Evolutionary conservation across 805 yeast genomes (phyloP).

Genomic region (Peterozyma toletana): DNA sequence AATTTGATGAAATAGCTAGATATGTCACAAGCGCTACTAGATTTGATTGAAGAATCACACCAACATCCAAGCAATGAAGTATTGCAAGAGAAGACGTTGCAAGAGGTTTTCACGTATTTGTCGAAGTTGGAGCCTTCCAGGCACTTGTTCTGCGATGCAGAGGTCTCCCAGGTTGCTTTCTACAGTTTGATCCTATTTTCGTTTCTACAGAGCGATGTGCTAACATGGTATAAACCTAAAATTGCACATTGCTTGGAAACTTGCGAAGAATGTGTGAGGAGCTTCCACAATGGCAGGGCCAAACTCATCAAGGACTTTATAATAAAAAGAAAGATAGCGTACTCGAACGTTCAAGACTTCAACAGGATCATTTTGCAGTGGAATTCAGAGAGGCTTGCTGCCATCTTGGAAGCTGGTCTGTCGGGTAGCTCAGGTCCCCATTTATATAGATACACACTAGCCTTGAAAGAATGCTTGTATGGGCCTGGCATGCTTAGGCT

Average conservation of each 20-base stretch:
- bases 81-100: slow-evolving; percentile 29
- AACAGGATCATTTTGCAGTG: slow-evolving; percentile 21
- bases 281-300: slow-evolving; percentile 48
- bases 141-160: slow-evolving; percentile 54
- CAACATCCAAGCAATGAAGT: slow-evolving; percentile 20
- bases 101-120: slow-evolving; percentile 29
- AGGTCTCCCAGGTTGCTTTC: slow-evolving; percentile 38
- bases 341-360: slow-evolving; percentile 23
- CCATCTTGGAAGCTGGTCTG: slow-evolving; percentile 2
- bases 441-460: slow-evolving; percentile 10
- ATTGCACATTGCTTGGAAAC: slow-evolving; percentile 31
- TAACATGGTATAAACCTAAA: slow-evolving; percentile 32
- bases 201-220: slow-evolving; percentile 40
- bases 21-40: slow-evolving; percentile 7
- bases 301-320: slow-evolving; percentile 45
- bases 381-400: slow-evolving; percentile 17
- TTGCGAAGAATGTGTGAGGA: slow-evolving; percentile 48
- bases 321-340: slow-evolving; percentile 34
- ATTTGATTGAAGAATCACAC: slow-evolving; percentile 23
- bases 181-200: slow-evolving; percentile 57
- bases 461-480: slow-evolving; percentile 39
- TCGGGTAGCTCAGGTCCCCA: background rate
- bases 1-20: background rate
- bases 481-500: slow-evolving; percentile 44
- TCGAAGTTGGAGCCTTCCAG: slow-evolving; percentile 13